Evolutionary conservation across 176 grass and related monocot genomes (phyloP), one percentile per base, ranked within the genome.

Genomic region (Saccharum spontaneum): DNA sequence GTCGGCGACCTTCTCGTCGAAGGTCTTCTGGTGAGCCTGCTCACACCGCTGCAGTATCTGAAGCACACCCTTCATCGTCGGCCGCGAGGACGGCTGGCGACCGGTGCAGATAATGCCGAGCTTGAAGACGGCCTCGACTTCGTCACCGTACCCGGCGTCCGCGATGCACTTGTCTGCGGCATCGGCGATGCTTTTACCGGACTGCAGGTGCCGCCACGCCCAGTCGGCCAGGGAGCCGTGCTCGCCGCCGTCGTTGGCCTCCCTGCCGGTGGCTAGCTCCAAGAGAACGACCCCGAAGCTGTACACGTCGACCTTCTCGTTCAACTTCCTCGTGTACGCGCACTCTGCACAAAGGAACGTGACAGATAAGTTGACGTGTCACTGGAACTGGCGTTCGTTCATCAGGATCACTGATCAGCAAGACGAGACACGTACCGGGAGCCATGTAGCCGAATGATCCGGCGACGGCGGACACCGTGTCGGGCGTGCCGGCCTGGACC

Each of bases 361-460:
- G 45, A 41, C 24, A n/a, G 6, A 4, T 87, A 45, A 79, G 85
- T 1, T 36, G 11, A 33, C 28, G 73, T 30, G 14, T 26, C 24
- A 60, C 33, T 15, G 10, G 6, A 75, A 77, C 13, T 45, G 3
- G 12, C 24, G 7, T 36, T 4, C 18, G 52, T 22, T 54, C 50
- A 20, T 54, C 31, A 48, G 66, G 10, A 61, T 23, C 22, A 23
- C 57, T 4, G n/a, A 45, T 46, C 20, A 22, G 0, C 8, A n/a
- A 68, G 81, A 37, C 15, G 46, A 50, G n/a, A 39, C 20, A 20
- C 85, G 43, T 86, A 98, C 95, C 92, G 16, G 93, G 92, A 88
- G 97, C 97, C 93, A 96, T 98, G 90, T 98, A 98, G 28, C 97
- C 97, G 75, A 96, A 87, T 0, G 93, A 88, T 38, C 97, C 93